phyloP scores from a whole-genome alignment of 1,139 yeast species.

The Kodamaea sp. region DNA sequence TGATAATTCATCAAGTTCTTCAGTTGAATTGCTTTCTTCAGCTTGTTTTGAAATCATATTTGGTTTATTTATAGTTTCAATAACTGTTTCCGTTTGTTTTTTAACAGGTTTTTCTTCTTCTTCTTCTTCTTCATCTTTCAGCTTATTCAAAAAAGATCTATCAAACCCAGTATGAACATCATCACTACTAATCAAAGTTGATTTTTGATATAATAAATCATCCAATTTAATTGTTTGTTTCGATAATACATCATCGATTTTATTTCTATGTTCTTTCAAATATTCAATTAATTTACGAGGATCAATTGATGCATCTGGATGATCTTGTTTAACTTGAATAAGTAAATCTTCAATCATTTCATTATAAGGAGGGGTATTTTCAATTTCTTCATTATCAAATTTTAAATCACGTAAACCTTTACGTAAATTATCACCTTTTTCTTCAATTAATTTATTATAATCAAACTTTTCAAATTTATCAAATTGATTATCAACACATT shows the following conservation, averaged over 20 bases:
- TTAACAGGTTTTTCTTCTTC: conserved; percentile 13
- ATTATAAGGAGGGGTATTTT: conserved; percentile 74
- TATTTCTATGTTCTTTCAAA: conserved; percentile 60
- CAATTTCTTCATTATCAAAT: conserved; percentile 49
- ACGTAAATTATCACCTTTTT: conserved; percentile 36
- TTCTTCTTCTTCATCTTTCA: conserved; percentile 25
- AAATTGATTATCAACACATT: conserved; percentile 45
- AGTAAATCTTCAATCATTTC: conserved; percentile 92
- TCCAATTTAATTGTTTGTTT: conserved; percentile 61
- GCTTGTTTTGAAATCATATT: neutral
- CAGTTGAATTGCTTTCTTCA: conserved; percentile 12
- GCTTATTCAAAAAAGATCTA: conserved; percentile 70
- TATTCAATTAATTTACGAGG: conserved; percentile 38
- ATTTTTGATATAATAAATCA: conserved; percentile 66
- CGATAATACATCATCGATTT: conserved; percentile 60
- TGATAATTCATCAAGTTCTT: conserved; percentile 32
- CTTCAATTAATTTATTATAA: conserved; percentile 33
- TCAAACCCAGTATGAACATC: conserved; percentile 95
- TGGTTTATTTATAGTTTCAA: conserved; percentile 30
- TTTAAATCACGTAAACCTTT: conserved; percentile 43
- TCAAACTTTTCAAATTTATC: conserved; percentile 56
- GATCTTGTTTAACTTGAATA: conserved; percentile 62
- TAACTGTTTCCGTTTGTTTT: conserved; percentile 19
- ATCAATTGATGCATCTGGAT: conserved; percentile 46
- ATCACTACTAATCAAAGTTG: conserved; percentile 76